phyloP scores from a whole-genome alignment of 768 basidiomycete species.

The Floccularia luteovirens region DNA sequence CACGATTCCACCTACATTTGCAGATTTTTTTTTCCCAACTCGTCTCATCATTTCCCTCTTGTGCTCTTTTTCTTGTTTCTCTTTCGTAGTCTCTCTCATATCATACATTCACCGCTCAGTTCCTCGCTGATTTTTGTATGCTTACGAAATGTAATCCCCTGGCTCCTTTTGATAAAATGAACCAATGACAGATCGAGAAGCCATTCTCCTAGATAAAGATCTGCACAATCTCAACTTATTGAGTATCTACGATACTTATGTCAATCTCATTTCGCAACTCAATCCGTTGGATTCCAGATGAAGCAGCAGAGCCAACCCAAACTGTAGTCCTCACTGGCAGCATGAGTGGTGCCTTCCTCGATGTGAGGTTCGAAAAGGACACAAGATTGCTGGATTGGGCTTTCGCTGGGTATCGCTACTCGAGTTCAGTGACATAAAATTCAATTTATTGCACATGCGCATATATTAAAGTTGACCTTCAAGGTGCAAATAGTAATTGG shows the following conservation, averaged over 20 bases:
- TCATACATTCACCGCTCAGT: slow-evolving; percentile 1
- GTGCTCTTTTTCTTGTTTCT: neutral
- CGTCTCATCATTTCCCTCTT: slow-evolving; percentile 1
- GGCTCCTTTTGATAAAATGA: no score
- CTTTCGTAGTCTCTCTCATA: no score
- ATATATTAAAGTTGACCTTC: slow-evolving; percentile 5
- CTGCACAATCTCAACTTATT: no score
- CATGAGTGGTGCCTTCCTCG: slow-evolving; percentile 22
- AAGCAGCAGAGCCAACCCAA: slow-evolving; percentile 23
- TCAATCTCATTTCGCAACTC: slow-evolving; percentile 9
- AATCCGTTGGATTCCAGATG: slow-evolving; percentile 24
- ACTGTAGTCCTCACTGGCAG: slow-evolving; percentile 24
- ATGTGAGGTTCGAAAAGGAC: slow-evolving; percentile 24
- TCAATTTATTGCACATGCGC: neutral
- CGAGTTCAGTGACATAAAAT: slow-evolving; percentile 1
- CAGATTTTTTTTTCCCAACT: neutral
- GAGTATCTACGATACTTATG: no score
- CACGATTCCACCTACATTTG: slow-evolving; percentile 1
- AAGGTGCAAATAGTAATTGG: slow-evolving; percentile 11
- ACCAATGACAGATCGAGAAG: no score
- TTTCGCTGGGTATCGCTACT: slow-evolving; percentile 25
- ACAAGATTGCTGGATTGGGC: slow-evolving; percentile 25
- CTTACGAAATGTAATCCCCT: slow-evolving; percentile 1
- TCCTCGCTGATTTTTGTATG: slow-evolving; percentile 1
- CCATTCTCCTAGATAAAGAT: no score